phyloP scores from a whole-genome alignment of 2,329 filamentous ascomycete species.

The Sporothrix brunneoviolacea region DNA sequence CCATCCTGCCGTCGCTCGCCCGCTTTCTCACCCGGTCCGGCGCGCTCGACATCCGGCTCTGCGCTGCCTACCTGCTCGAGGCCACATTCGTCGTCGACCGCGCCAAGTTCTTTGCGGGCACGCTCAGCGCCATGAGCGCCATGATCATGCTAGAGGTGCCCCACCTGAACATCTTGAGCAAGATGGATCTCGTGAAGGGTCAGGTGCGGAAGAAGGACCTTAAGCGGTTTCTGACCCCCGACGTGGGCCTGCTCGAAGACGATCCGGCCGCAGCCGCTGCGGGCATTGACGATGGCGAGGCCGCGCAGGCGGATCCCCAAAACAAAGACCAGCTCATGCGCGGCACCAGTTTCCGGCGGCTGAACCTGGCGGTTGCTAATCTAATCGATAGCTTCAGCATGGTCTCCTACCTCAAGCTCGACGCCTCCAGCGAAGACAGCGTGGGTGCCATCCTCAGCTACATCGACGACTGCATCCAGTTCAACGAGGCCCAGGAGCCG shows the following conservation, averaged over 20 bases:
- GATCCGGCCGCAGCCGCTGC: slow-evolving; percentile 49
- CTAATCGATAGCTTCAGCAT: slow-evolving; percentile 97
- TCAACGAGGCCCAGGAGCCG: slow-evolving; percentile 87
- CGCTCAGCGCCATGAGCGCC: slow-evolving; percentile 92
- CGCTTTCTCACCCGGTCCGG: slow-evolving; percentile 74
- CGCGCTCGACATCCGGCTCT: slow-evolving; percentile 81
- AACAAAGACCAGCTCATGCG: slow-evolving; percentile 67
- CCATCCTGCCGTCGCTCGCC: slow-evolving; percentile 78
- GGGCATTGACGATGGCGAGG: slow-evolving; percentile 15
- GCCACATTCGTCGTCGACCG: slow-evolving; percentile 92
- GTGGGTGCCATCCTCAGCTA: slow-evolving; percentile 78
- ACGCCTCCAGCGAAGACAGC: slow-evolving; percentile 88
- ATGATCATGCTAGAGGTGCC: slow-evolving; percentile 99
- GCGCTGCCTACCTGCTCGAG: slow-evolving; percentile 90
- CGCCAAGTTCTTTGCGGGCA: slow-evolving; percentile 95
- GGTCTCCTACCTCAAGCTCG: slow-evolving; percentile 88
- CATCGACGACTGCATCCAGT: slow-evolving; percentile 92
- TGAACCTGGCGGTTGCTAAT: slow-evolving; percentile 83
- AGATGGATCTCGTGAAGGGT: slow-evolving; percentile 94
- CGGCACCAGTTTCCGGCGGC: slow-evolving; percentile 69
- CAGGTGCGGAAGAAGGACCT: slow-evolving; percentile 82
- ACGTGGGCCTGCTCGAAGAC: slow-evolving; percentile 74
- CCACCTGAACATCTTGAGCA: slow-evolving; percentile 91
- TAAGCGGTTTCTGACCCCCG: slow-evolving; percentile 84
- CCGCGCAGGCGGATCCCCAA: slow-evolving; percentile 44